A percentile compares a stretch with the other conserved stretches of the same genome.
These are phyloP conservation scores for Vaccinium myrtillus DNA, from an alignment of 148 eudicot species.

Conservation along the genomic window DNA sequence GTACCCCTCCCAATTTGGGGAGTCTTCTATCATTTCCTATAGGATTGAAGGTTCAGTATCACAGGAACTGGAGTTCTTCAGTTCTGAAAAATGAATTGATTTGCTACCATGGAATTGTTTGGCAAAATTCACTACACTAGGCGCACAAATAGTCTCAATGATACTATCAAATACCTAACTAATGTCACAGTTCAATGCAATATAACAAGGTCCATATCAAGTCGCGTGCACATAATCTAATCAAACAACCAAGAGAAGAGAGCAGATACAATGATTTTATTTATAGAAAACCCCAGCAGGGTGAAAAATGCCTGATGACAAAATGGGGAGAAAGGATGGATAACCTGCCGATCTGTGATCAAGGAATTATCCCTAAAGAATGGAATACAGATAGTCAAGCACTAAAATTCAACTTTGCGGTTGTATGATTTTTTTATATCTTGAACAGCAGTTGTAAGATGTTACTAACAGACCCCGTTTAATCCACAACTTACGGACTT, in stretches of 20 bases:
- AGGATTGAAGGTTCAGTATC: not conserved
- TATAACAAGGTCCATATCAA: not conserved
- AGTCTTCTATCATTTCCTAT: not conserved
- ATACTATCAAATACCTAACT: too few relatives aligned
- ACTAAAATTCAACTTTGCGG: not conserved
- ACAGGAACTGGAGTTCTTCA: constrained; percentile 4
- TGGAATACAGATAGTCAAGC: not conserved
- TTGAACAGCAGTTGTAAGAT: not conserved
- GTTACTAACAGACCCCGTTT: not conserved
- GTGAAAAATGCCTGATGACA: not conserved
- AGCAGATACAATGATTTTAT: not conserved
- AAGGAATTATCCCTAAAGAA: not conserved
- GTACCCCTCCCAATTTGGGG: not conserved
- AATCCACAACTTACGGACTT: not conserved
- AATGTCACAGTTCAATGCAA: not conserved
- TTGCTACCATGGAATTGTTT: not conserved
- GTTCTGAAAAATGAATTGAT: not conserved
- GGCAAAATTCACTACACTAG: not conserved
- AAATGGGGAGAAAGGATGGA: not conserved
- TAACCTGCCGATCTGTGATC: not conserved
- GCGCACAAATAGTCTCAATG: too few relatives aligned
- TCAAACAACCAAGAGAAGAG: not conserved
- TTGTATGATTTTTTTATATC: too few relatives aligned
- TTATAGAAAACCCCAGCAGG: not conserved
- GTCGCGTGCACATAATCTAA: not conserved